These are phyloP conservation scores for Purpureocillium lavendulum DNA, from an alignment of 2,329 filamentous ascomycete genomes.

Conservation along the genomic window DNA sequence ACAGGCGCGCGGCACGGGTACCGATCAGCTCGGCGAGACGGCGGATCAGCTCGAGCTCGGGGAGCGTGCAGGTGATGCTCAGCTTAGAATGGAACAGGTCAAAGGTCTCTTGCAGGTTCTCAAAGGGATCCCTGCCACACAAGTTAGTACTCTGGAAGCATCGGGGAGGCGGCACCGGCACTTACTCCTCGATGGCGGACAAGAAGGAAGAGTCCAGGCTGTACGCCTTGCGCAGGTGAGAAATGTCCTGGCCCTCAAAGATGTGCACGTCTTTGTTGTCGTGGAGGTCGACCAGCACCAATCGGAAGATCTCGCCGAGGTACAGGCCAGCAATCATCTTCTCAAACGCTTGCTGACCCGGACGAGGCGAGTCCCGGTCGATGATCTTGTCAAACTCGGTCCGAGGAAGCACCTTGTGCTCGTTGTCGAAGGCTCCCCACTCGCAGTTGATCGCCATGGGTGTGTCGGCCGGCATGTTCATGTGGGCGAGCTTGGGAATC, in stretches of 20 bases:
- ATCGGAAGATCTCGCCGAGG: constrained; percentile 87
- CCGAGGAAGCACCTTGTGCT: constrained; percentile 76
- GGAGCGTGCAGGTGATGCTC: constrained; percentile 57
- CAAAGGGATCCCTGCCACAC: constrained; percentile 67
- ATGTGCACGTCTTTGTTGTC: constrained; percentile 67
- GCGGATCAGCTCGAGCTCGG: constrained; percentile 83
- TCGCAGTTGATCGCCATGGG: constrained; percentile 97
- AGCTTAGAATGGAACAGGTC: constrained; percentile 76
- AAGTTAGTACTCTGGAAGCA: background rate
- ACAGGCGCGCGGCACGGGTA: constrained; percentile 85
- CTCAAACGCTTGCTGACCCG: constrained; percentile 91
- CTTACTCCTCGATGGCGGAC: constrained; percentile 80
- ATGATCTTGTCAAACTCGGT: constrained; percentile 82
- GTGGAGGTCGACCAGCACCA: constrained; percentile 77
- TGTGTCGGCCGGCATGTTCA: constrained; percentile 76
- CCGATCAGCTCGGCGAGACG: constrained; percentile 90
- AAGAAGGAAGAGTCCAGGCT: constrained; percentile 89
- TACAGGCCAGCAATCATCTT: constrained; percentile 97
- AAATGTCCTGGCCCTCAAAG: constrained; percentile 77
- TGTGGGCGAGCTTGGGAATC: constrained; percentile 86
- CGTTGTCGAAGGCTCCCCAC: constrained; percentile 94
- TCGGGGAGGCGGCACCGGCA: constrained; percentile 8
- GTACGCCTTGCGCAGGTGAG: constrained; percentile 76
- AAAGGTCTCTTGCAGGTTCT: constrained; percentile 84
- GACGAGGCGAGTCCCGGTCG: constrained; percentile 84